These are phyloP conservation scores for Niebla homalea DNA, from an alignment of 495 filamentous ascomycete species.

Conservation along the genomic window DNA sequence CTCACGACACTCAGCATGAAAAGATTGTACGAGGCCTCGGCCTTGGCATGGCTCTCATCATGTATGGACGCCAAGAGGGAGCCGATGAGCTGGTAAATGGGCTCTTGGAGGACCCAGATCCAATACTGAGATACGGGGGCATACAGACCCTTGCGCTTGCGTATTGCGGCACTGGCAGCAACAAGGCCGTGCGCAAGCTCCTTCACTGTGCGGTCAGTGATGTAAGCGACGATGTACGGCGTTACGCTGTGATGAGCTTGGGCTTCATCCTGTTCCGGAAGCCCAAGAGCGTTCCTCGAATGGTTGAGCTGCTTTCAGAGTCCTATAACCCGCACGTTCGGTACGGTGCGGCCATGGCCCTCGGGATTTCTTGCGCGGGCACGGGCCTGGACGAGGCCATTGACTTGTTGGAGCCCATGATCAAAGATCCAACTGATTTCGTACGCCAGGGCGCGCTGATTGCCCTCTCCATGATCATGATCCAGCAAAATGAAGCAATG, in stretches of 20 bases:
- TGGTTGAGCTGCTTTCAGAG: constrained; percentile 97
- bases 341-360: constrained; percentile 95
- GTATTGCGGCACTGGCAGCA: constrained; percentile 93
- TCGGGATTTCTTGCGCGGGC: constrained; percentile 95
- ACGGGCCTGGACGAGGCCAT: constrained; percentile 95
- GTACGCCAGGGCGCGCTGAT: constrained; percentile 97
- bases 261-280: constrained; percentile 99
- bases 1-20: constrained; percentile 95
- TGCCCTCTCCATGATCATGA: constrained; percentile 88
- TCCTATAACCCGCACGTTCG: constrained; percentile 98
- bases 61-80: constrained; percentile 90
- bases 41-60: constrained; percentile 94
- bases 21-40: constrained; percentile 95
- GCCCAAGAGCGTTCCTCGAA: constrained; percentile 89
- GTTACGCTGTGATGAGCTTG: constrained; percentile 94
- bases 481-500: constrained; percentile 94
- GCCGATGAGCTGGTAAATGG: constrained; percentile 91
- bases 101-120: constrained; percentile 85
- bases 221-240: constrained; percentile 93
- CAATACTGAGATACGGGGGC: constrained; percentile 88
- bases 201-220: constrained; percentile 96
- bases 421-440: constrained; percentile 98
- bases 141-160: constrained; percentile 98
- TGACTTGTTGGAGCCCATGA: constrained; percentile 95
- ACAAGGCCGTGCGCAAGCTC: constrained; percentile 96